Conservation (phyloP, 2,329 filamentous ascomycete genomes). For the Trichophyton equinum region DNA sequence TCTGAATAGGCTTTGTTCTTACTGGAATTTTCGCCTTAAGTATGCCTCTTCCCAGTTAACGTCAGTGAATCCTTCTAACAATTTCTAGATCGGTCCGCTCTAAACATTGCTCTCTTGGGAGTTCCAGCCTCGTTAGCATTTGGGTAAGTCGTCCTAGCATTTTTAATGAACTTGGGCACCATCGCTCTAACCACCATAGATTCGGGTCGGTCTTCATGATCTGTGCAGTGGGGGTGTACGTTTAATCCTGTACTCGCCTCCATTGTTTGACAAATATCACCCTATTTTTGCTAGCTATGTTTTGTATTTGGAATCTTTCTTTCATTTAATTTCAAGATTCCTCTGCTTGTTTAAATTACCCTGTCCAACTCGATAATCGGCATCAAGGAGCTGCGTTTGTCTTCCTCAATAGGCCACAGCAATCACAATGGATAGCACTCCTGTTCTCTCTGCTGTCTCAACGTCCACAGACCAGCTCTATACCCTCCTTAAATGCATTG, state of each 20-base stretch:
- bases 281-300: neutral
- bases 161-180: conserved; percentile 9
- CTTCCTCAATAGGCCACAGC: neutral
- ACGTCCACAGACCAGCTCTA: conserved; percentile 50
- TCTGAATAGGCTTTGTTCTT: conserved; percentile 46
- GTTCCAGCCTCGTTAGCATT: conserved; percentile 78
- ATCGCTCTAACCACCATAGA: conserved; percentile 35
- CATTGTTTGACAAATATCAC: neutral
- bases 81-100: conserved; percentile 60
- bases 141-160: conserved; percentile 50
- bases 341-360: neutral
- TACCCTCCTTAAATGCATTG: conserved; percentile 49
- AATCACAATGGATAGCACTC: conserved; percentile 10
- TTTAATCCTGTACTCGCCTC: conserved; percentile 41
- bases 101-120: conserved; percentile 65
- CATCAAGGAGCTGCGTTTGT: neutral
- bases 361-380: neutral
- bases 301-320: neutral
- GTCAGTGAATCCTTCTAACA: conserved; percentile 6
- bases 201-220: conserved; percentile 97
- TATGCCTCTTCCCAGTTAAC: conserved; percentile 35
- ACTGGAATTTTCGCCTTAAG: conserved; percentile 76
- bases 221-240: conserved; percentile 96
- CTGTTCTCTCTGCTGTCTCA: conserved; percentile 47
- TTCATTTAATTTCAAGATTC: neutral